Percentiles rank a stretch among this genome's conserved stretches.
Evolutionary conservation across 2,329 filamentous ascomycete genomes (phyloP).

Genomic region (Nigrospora oryzae): DNA sequence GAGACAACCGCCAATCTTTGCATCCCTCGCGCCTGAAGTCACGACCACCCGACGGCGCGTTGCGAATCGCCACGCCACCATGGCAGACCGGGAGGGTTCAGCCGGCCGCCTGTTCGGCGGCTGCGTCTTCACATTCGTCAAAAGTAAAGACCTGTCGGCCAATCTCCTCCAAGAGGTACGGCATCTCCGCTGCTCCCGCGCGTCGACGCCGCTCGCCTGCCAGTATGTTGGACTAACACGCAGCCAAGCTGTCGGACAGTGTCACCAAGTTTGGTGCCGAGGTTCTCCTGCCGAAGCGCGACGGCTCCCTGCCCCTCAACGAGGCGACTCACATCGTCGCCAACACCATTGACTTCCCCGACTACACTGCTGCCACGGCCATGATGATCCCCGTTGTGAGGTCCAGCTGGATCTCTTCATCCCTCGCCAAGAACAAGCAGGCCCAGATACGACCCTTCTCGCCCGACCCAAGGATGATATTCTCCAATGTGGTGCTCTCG

Average conservation of each 20-base stretch:
- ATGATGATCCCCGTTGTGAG: conserved; percentile 79
- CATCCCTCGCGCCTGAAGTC: no score
- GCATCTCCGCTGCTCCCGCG: not conserved
- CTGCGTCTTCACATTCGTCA: conserved; percentile 19
- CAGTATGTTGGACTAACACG: not conserved
- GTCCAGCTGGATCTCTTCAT: conserved; percentile 69
- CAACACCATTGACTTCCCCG: conserved; percentile 82
- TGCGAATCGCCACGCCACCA: conserved; percentile 1
- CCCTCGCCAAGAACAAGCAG: conserved; percentile 59
- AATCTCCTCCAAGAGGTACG: conserved; percentile 16
- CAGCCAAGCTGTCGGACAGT: conserved; percentile 29
- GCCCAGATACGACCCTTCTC: conserved; percentile 78
- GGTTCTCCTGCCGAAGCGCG: conserved; percentile 35
- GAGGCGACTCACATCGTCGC: conserved; percentile 51
- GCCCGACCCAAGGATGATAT: conserved; percentile 84
- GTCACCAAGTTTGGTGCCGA: conserved; percentile 41
- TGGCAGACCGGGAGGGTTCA: conserved; percentile 15
- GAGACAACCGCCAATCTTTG: no score
- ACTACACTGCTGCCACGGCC: conserved; percentile 67
- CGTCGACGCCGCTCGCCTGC: not conserved
- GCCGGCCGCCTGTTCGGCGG: conserved; percentile 13
- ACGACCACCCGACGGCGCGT: no score
- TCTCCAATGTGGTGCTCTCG: conserved; percentile 74
- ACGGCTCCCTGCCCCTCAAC: conserved; percentile 39
- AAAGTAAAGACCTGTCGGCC: conserved; percentile 13